Evolutionary conservation across 495 filamentous ascomycete genomes (phyloP), one percentile per base, ranked within the genome.

Genomic region (Astrothelium macrocarpum): DNA sequence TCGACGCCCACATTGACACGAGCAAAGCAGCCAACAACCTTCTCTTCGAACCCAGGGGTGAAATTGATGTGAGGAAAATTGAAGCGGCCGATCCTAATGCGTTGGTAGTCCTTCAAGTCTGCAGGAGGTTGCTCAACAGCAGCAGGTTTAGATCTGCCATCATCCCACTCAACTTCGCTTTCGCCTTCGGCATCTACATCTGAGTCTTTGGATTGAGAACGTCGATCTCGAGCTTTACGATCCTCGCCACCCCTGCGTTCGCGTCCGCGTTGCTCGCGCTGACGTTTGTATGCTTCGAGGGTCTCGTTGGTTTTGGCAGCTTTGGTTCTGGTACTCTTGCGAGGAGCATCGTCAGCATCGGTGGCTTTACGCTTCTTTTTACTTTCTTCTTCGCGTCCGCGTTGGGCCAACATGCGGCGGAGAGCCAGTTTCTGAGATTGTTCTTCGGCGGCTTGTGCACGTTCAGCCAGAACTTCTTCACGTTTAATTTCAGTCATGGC

Each of bases 1-100:
- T 92, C 85, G 18, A 84, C 78, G 26, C 90, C 90, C 66, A 95
- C 81, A 64, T 84, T 89, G 71, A 96, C 82, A 59, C 94, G 88
- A 29, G 83, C 85, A 73, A 87, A 96, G 75, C 90, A 94, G 58
- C 84, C 83, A 42, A 80, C 83, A 63, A 97, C 86, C 32, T 86
- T 82, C 34, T 90, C 81, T 20, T 91, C 87, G 62, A 99, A 96
- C 12, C 86, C 87, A 25, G 94, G 94, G 65, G 89, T 90, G 78
- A 94, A 96, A 78, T 90, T 95, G 46, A 95, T 86, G 70, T 89
- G 83, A 4, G 85, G 86, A 68, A 97, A 91, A 67, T 88, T 87
- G 65, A 78, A 84, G 36, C 95, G 83, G 25, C 92, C 90, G 64
- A 98, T 80, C 63, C 89, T 85, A 64, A 89, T 81, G 58, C 88